A percentile compares a stretch with the other conserved stretches of the same genome.
These are phyloP conservation scores for Apiospora pterosperma DNA, from an alignment of 2,329 filamentous ascomycete genomes.

Conservation along the genomic window DNA sequence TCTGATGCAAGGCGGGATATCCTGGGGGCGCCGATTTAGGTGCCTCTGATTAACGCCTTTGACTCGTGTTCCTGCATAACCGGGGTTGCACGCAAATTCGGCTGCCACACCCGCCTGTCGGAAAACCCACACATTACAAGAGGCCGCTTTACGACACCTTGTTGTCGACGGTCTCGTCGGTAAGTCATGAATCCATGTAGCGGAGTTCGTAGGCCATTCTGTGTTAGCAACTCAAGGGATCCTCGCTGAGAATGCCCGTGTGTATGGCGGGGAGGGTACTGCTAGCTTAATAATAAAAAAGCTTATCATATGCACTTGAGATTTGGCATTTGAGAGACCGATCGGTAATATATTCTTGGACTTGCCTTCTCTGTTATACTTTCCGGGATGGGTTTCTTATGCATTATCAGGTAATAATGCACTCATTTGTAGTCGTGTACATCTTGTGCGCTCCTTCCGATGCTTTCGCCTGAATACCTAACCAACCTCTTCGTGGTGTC, in stretches of 20 bases:
- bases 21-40: neutral
- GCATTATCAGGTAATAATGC: neutral
- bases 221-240: neutral
- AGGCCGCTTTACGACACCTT: neutral
- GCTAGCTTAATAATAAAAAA: no score
- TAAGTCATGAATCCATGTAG: neutral
- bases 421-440: neutral
- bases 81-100: neutral
- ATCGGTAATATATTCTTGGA: no score
- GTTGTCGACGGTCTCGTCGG: neutral
- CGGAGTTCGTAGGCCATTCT: neutral
- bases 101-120: neutral
- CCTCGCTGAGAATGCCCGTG: neutral
- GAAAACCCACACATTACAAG: neutral
- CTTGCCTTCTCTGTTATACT: neutral
- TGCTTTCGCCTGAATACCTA: neutral
- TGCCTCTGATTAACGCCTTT: neutral
- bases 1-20: neutral
- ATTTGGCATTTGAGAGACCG: neutral
- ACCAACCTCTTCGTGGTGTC: neutral
- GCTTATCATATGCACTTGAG: neutral
- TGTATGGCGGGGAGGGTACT: neutral
- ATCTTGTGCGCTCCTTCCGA: neutral
- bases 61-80: conserved; percentile 4
- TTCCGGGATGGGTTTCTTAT: neutral